Evolutionary conservation across 495 filamentous ascomycete genomes (phyloP).

Genomic region (Penicillium ucsense): DNA sequence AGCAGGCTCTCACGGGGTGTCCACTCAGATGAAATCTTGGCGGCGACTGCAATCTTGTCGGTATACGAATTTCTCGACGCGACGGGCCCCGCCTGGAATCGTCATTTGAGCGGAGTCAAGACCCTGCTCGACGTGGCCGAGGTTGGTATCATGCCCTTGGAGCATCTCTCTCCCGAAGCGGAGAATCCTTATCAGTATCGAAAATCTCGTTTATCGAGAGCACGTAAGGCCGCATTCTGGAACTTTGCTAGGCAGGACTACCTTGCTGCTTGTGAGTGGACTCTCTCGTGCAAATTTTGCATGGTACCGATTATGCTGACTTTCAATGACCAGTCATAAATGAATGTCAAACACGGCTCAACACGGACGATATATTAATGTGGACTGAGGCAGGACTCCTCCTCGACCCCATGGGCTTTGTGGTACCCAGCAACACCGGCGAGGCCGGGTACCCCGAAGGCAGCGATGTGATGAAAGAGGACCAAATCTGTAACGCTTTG

Average conservation of each 20-base stretch:
- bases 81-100: slow-evolving; percentile 49
- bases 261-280: slow-evolving; percentile 50
- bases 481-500: slow-evolving; percentile 51
- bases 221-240: slow-evolving; percentile 53
- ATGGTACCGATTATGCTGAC: background rate
- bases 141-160: slow-evolving; percentile 52
- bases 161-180: slow-evolving; percentile 32
- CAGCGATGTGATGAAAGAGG: slow-evolving; percentile 46
- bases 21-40: slow-evolving; percentile 50
- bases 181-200: slow-evolving; percentile 21
- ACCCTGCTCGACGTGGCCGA: slow-evolving; percentile 53
- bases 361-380: slow-evolving; percentile 48
- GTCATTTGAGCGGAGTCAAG: slow-evolving; percentile 56
- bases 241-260: slow-evolving; percentile 59
- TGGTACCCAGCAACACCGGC: slow-evolving; percentile 42
- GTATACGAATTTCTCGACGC: slow-evolving; percentile 57
- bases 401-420: slow-evolving; percentile 45
- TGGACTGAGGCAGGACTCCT: slow-evolving; percentile 54
- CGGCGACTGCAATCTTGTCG: slow-evolving; percentile 53
- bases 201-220: slow-evolving; percentile 38
- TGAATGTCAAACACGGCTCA: slow-evolving; percentile 48
- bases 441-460: slow-evolving; percentile 37
- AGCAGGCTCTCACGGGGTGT: slow-evolving; percentile 31
- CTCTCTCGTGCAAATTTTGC: background rate
- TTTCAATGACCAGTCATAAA: slow-evolving; percentile 42